These are phyloP conservation scores for Oryza punctata DNA, from an alignment of 176 grass and related monocot genomes.

Conservation along the genomic window DNA sequence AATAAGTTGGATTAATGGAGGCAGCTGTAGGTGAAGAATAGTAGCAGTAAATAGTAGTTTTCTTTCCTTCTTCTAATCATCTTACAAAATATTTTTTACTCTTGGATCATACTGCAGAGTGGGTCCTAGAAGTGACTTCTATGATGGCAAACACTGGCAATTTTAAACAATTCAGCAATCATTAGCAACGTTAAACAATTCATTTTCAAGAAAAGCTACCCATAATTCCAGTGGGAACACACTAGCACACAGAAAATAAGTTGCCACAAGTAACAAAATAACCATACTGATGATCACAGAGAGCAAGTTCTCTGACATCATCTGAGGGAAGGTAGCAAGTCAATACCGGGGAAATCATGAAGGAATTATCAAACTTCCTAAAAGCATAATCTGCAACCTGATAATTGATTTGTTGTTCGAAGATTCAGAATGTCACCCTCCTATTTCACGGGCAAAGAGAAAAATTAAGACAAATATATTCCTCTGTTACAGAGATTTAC, in stretches of 20 bases:
- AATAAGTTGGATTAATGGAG: not conserved
- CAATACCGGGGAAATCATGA: not conserved
- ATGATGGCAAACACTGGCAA: too few relatives aligned
- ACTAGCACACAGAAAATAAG: not conserved
- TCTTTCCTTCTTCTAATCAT: not conserved
- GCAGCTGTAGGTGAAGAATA: not conserved
- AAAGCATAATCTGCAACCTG: constrained; percentile 25
- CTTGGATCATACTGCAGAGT: too few relatives aligned
- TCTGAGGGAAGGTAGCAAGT: not conserved
- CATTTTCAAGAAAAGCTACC: not conserved
- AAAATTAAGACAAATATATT: constrained; percentile 19
- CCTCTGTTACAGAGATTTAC: not conserved
- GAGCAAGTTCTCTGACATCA: not conserved
- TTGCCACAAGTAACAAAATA: not conserved
- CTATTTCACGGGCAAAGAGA: constrained; percentile 58
- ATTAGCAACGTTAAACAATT: not conserved
- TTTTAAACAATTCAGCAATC: too few relatives aligned
- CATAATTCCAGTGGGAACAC: not conserved
- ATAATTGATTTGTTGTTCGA: constrained; percentile 30
- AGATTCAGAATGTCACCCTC: constrained; percentile 42
- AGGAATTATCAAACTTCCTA: constrained; percentile 22
- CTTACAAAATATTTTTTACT: not conserved
- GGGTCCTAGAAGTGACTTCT: too few relatives aligned
- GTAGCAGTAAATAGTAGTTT: not conserved
- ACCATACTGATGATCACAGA: not conserved